Percentiles rank a stretch among this genome's conserved stretches.
Conservation (phyloP, 2,329 filamentous ascomycete species). For the Nectriaceae sp. region DNA sequence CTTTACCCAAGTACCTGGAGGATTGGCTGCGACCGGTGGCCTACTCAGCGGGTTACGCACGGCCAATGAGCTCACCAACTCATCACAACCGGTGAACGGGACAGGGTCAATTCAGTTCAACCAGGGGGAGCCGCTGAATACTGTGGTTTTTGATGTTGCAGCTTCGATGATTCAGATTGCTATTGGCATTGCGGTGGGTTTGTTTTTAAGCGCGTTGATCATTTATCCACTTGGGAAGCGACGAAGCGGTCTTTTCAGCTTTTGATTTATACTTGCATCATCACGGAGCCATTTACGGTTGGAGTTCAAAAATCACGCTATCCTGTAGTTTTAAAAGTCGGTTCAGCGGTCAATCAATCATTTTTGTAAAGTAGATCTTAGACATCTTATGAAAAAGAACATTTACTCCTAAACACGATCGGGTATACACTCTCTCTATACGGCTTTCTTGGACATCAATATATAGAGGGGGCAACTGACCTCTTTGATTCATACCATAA, state of each 20-base stretch:
- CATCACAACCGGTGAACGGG: constrained; percentile 35
- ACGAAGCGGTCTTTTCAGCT: constrained; percentile 51
- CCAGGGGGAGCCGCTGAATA: constrained; percentile 30
- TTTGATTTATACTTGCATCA: constrained; percentile 28
- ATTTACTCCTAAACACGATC: too few species aligned
- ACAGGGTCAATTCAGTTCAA: constrained; percentile 31
- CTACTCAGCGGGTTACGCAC: constrained; percentile 46
- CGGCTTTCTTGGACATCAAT: too few species aligned
- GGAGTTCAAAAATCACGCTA: too few species aligned
- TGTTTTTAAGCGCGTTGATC: constrained; percentile 51
- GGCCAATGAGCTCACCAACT: constrained; percentile 46
- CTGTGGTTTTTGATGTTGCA: constrained; percentile 47
- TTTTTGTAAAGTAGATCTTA: too few species aligned
- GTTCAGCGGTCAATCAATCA: too few species aligned
- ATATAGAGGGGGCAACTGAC: too few species aligned
- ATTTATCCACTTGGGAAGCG: constrained; percentile 53
- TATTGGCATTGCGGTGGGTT: constrained; percentile 52
- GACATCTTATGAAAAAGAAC: too few species aligned
- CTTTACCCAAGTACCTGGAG: constrained; percentile 51
- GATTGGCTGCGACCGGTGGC: constrained; percentile 48
- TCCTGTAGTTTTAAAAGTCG: too few species aligned
- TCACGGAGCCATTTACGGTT: too few species aligned
- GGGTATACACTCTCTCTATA: too few species aligned
- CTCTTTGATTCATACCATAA: too few species aligned
- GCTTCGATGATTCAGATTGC: constrained; percentile 55